These are phyloP conservation scores for Aspergillus pseudoterreus DNA, from an alignment of 2,329 filamentous ascomycete genomes.

Conservation along the genomic window DNA sequence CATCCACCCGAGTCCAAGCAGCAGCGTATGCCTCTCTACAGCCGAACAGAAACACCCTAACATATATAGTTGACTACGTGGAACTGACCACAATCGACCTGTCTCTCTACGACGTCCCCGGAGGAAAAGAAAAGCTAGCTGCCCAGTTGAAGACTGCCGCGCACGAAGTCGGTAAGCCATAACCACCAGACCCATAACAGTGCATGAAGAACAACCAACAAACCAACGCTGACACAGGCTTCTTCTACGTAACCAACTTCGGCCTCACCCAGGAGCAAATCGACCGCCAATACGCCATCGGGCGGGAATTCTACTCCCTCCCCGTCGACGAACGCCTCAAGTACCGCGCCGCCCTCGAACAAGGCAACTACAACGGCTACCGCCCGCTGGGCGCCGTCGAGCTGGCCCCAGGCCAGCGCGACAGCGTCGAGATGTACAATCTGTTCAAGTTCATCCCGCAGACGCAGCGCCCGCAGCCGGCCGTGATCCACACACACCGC, in stretches of 20 bases:
- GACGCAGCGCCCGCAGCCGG: constrained; percentile 45
- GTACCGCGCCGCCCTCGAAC: constrained; percentile 48
- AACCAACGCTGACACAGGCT: constrained; percentile 34
- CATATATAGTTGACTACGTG: neutral
- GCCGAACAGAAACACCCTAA: neutral
- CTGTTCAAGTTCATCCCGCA: constrained; percentile 54
- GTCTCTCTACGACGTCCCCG: constrained; percentile 50
- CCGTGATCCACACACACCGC: constrained; percentile 48
- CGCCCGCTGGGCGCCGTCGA: constrained; percentile 42
- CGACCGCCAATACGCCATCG: constrained; percentile 58
- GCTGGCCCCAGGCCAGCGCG: constrained; percentile 29
- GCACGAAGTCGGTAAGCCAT: constrained; percentile 33
- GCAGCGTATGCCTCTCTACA: neutral
- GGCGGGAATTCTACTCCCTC: constrained; percentile 53
- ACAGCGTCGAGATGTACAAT: constrained; percentile 61
- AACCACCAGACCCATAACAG: neutral
- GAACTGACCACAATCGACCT: constrained; percentile 55
- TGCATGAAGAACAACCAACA: neutral
- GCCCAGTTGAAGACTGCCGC: constrained; percentile 53
- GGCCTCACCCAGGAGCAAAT: constrained; percentile 56
- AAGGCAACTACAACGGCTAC: constrained; percentile 56
- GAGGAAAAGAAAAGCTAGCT: constrained; percentile 52
- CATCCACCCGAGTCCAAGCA: neutral
- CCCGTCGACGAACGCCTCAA: constrained; percentile 54
- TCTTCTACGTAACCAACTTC: constrained; percentile 62